These are phyloP conservation scores for Marasmius sp. DNA, from an alignment of 1,284 basidiomycete genomes.

Conservation along the genomic window DNA sequence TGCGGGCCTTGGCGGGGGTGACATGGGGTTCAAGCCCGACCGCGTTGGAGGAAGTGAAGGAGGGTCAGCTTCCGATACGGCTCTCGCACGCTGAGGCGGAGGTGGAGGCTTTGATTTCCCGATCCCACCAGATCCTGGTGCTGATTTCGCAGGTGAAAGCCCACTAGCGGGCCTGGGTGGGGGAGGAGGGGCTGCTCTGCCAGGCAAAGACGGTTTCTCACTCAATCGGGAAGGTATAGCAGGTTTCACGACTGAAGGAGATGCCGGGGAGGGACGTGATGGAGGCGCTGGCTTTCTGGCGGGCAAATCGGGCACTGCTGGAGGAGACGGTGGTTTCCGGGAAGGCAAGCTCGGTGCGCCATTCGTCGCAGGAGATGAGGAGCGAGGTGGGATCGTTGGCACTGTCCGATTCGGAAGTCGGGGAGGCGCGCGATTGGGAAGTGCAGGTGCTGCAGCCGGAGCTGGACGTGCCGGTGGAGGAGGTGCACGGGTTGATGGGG, in stretches of 20 bases:
- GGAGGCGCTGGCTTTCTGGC: slow-evolving; percentile 15
- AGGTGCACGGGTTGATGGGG: no score
- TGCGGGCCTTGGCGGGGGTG: slow-evolving; percentile 19
- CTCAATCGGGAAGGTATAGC: slow-evolving; percentile 27
- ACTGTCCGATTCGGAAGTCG: slow-evolving; percentile 29
- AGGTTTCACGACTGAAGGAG: not conserved
- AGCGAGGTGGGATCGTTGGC: slow-evolving; percentile 10
- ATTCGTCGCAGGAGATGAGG: slow-evolving; percentile 20
- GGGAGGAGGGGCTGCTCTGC: slow-evolving; percentile 31
- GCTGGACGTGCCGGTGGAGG: slow-evolving; percentile 1
- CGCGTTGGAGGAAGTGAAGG: slow-evolving; percentile 22
- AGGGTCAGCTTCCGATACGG: slow-evolving; percentile 26
- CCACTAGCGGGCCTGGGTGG: slow-evolving; percentile 30
- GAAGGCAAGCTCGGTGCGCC: slow-evolving; percentile 29
- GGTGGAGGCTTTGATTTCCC: slow-evolving; percentile 30
- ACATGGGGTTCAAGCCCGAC: slow-evolving; percentile 15
- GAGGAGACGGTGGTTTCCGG: slow-evolving; percentile 34
- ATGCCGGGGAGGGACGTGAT: slow-evolving; percentile 1
- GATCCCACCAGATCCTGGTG: slow-evolving; percentile 41
- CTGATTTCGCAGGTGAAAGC: slow-evolving; percentile 28
- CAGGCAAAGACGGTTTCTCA: slow-evolving; percentile 11
- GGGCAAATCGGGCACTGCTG: slow-evolving; percentile 20
- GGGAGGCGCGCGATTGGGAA: slow-evolving; percentile 27
- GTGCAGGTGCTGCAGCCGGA: slow-evolving; percentile 8
- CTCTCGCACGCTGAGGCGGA: slow-evolving; percentile 33